These are phyloP conservation scores for Russula olivacea DNA, from an alignment of 768 basidiomycete species.

Conservation along the genomic window DNA sequence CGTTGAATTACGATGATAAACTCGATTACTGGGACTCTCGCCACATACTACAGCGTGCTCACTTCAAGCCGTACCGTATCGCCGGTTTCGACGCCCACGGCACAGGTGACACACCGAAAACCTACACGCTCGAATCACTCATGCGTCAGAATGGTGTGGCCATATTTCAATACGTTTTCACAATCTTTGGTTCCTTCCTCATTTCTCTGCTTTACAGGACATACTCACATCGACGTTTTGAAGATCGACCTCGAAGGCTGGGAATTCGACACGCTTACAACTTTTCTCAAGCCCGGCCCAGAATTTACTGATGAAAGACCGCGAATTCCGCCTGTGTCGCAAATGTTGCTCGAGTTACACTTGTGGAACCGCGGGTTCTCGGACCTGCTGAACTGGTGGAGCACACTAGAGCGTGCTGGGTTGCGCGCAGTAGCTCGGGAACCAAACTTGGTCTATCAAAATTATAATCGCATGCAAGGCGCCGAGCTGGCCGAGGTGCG, in stretches of 20 bases:
- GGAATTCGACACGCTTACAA: slow-evolving; percentile 41
- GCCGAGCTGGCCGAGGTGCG: slow-evolving; percentile 33
- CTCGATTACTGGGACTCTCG: slow-evolving; percentile 31
- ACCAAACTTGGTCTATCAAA: slow-evolving; percentile 34
- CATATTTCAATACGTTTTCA: neutral
- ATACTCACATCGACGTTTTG: slow-evolving; percentile 37
- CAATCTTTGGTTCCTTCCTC: neutral
- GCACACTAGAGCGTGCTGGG: slow-evolving; percentile 42
- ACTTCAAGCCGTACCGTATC: slow-evolving; percentile 41
- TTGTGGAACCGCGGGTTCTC: slow-evolving; percentile 26
- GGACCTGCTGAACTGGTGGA: slow-evolving; percentile 40
- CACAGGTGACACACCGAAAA: slow-evolving; percentile 30
- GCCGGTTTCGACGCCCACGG: slow-evolving; percentile 36
- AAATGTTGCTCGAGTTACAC: slow-evolving; percentile 45
- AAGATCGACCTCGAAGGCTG: slow-evolving; percentile 47
- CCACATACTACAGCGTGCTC: slow-evolving; percentile 33
- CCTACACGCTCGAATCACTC: slow-evolving; percentile 43
- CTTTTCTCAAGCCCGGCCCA: slow-evolving; percentile 37
- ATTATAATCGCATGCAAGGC: slow-evolving; percentile 27
- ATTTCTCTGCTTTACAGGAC: slow-evolving; percentile 19
- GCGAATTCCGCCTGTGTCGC: slow-evolving; percentile 39
- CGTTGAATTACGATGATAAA: slow-evolving; percentile 28
- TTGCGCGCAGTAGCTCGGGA: slow-evolving; percentile 45
- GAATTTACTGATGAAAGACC: slow-evolving; percentile 31
- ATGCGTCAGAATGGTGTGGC: slow-evolving; percentile 39